Evolutionary conservation across 108 stramenopile species (phyloP), one percentile per base, ranked within the genome.

Genomic region (Cylindrotheca closterium): DNA sequence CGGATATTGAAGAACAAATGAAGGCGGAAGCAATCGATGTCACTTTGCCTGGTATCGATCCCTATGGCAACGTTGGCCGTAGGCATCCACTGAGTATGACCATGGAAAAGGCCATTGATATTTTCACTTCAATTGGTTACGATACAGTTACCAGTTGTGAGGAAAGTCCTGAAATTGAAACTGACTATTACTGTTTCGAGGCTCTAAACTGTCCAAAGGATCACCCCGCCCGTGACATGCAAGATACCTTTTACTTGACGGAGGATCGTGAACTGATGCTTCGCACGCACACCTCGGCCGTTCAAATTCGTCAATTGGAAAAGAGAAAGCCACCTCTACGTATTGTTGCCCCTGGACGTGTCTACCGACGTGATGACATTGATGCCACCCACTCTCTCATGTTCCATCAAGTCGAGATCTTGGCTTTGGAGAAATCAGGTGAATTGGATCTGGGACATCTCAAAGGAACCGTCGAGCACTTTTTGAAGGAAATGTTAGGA

Each of bases 361-460:
- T 97, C 2, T 98, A 98, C 76, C 87, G 96, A 19, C 68, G 91
- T 17, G 98, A 98, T 74, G 96, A 97, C 57, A 93, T 98, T 67
- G 98, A 98, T 77, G 77, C 95, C 42, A 85, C 86, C 8, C 98
- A 98, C 72, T 95, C 89, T 73, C 93, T 95, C 15, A 94, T 93
- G 22, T 98, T 98, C 63, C 98, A 98, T 80, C 98, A 98, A 77
- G 76, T 98, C 67, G 98, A 98, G 79, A 95, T 72, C 58, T 58
- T 85, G 19, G 72, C 68, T 19, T 47, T 85, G 23, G 71, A 78
- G 58, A 53, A 73, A 51, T 56, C 33, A 30, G 84, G 79, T n/a
- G 65, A 79, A 47, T 57, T 85, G 45, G 72, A 69, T 58, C 56
- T 83, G 51, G 78, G 79, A 10, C 72, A 84, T 72, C 61, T 89